Base-by-base conservation (phyloP, 208 protist genomes). In the Spongospora subterranea region DNA sequence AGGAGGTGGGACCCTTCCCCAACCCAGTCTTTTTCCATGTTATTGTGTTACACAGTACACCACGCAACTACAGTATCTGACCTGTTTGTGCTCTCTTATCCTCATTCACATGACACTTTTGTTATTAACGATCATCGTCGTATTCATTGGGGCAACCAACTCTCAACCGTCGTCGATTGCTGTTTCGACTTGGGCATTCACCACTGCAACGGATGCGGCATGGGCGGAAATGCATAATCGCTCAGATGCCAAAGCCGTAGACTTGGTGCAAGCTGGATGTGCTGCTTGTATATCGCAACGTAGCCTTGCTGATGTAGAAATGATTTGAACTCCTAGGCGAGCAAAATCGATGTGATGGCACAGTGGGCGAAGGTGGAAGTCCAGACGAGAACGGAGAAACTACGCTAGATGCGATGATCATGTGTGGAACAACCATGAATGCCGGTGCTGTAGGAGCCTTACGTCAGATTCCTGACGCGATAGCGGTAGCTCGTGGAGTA, bases 381-480 rank as follows among this genome's bases (percentile, higher is more conserved):
- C 54, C 54, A 29, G 54, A 65, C 54, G 54, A 65, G 54, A 65
- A 65, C 54, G 54, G 54, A 17, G 54, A 65, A 65, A 65, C 54
- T 29, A 65, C 54, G 54, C 54, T 65, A 65, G 54, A 65, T 29
- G 54, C 54, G 17, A 65, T 65, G 54, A 65, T 65, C 29, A 65
- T 65, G 54, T 17, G 29, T 65, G 54, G 54, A 29, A 65, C 54
- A 65, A 65, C 54, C 54, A 65, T 65, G 54, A 65, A 65, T 65
- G 54, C 54, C 29, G 54, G 54, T 17, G 17, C 54, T 32, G 54
- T 65, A 32, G 54, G 20, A 17, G 54, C 54, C 54, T 29, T 65
- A 32, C 54, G 54, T 65, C 54, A 65, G 54, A 29, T 65, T 65
- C 20, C 20, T 29, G 29, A 65, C 54, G 54, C 54, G 54, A 29